Evolutionary conservation across 1,139 yeast genomes (phyloP), one percentile per base, ranked within the genome.

Genomic region (Debaryomyces nepalensis): DNA sequence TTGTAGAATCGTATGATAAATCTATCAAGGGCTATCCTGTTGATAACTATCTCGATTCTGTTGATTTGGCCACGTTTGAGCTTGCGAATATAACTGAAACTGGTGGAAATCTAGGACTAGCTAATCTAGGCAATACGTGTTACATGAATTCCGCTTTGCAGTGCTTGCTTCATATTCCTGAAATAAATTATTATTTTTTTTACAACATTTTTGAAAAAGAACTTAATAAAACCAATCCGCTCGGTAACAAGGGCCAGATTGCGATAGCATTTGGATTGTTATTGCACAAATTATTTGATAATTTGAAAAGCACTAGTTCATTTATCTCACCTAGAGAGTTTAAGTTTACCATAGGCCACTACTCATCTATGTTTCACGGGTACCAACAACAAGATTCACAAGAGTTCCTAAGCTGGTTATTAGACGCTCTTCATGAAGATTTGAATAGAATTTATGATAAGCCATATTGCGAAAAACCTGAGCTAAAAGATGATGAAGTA

Each of bases 101-200:
- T 14, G 70, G 74, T 14, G 79, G 77, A 1, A 53, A 66, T 39
- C 51, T 68, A 35, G 99, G 99, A 0, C 68, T 93, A 39, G 73
- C 76, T 34, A 93, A 93, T 58, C 68, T 93, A 50, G 99, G 99
- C 5, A 93, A 93, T 58, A 87, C 97, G 0, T 93, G 99, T 61
- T 93, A 90, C 61, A 93, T 93, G 98, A 93, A 93, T 63, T 88
- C 97, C 11, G 97, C 98, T 0, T 68, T 93, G 42, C 99, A 93
- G 60, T 93, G 98, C 58, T 67, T 93, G 39, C 76, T 82, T 0
- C 99, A 93, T 58, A 77, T 91, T 9, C 96, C 96, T 0, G 97
- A 90, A 59, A 66, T 93, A 31, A 80, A 84, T 12, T 75, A 81
- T 37, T 93, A 89, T 60, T 93, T 93, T 56, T 62, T 77, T 36